Evolutionary conservation across 768 basidiomycete species (phyloP), one percentile per base, ranked within the genome.

Genomic region (Suillus subalutaceus): DNA sequence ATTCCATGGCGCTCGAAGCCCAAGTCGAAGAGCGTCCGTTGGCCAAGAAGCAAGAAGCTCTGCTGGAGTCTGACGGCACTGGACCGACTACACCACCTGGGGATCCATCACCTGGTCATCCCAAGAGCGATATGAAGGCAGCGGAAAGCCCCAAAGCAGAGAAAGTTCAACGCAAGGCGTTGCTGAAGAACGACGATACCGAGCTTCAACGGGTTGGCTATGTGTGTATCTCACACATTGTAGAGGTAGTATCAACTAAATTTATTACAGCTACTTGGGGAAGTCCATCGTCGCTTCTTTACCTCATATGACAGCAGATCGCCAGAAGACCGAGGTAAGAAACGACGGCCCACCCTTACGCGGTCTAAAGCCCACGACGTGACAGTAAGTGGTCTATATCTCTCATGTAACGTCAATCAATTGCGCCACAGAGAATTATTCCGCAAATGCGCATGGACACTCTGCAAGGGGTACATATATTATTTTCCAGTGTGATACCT

Each of bases 401-500:
- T 50, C 41, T 64, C n/a, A 20, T 48, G 30, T 43, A 41, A 65
- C 56, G 12, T 62, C 65, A 23, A 66, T 46, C 38, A 26, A 30
- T 23, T 30, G 30, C 62, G 62, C 30, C 57, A 8, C 71, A 98
- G 96, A 79, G 77, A 62, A 97, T 99, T 69, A 96, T 99, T 62
- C 93, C 94, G 16, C 81, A 82, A 63, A 84, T 97, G 77, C 90
- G 97, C 63, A 74, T 82, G 30, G 85, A 87, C 70, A 90, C 93
- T 0, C 83, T 99, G n/a, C 83, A 84, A 43, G 93, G 91, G 37
- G 84, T 90, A 37, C 88, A 92, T 72, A 85, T 99, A 40, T 83
- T 97, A 43, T 99, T 99, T 78, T 98, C 97, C 1, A 94, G 96
- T 65, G 88, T 99, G 48, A 96, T 99, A 64, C 96, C 97, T 5